A percentile compares a stretch with the other conserved stretches of the same genome.
Conservation (phyloP, 2,329 filamentous ascomycete species). For the Zymoseptoria passerinii region DNA sequence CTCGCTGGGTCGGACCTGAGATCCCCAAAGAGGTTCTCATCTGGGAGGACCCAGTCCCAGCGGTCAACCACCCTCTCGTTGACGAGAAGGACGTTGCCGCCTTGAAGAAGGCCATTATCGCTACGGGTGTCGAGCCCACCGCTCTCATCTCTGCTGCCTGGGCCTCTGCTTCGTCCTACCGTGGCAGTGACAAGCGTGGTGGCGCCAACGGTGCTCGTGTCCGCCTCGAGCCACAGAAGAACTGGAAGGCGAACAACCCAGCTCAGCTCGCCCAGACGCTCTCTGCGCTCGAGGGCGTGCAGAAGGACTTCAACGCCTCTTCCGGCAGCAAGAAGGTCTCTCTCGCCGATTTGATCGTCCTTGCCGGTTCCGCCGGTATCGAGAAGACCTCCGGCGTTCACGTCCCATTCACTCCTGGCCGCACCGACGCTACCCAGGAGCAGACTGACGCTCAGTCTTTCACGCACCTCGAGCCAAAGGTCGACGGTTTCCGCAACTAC, state of each 20-base stretch:
- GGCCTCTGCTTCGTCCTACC: conserved; percentile 64
- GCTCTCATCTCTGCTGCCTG: conserved; percentile 60
- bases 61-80: conserved; percentile 49
- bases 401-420: conserved; percentile 67
- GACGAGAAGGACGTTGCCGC: conserved; percentile 54
- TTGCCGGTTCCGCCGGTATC: conserved; percentile 61
- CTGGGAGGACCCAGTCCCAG: conserved; percentile 68
- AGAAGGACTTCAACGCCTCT: conserved; percentile 56
- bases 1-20: conserved; percentile 67
- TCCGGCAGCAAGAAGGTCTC: conserved; percentile 61
- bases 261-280: conserved; percentile 56
- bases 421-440: conserved; percentile 61
- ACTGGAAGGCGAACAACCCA: conserved; percentile 70
- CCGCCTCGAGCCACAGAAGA: conserved; percentile 61
- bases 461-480: conserved; percentile 56
- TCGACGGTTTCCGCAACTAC: conserved; percentile 77
- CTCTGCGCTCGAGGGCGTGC: conserved; percentile 52
- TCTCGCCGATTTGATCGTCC: conserved; percentile 68
- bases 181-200: conserved; percentile 69
- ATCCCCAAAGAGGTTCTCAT: conserved; percentile 59
- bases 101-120: conserved; percentile 62
- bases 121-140: conserved; percentile 50
- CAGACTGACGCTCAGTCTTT: conserved; percentile 62
- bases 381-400: conserved; percentile 60
- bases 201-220: conserved; percentile 75